Evolutionary conservation across 2,329 filamentous ascomycete genomes (phyloP), one percentile per base, ranked within the genome.

Genomic region (Exophiala spinifera): DNA sequence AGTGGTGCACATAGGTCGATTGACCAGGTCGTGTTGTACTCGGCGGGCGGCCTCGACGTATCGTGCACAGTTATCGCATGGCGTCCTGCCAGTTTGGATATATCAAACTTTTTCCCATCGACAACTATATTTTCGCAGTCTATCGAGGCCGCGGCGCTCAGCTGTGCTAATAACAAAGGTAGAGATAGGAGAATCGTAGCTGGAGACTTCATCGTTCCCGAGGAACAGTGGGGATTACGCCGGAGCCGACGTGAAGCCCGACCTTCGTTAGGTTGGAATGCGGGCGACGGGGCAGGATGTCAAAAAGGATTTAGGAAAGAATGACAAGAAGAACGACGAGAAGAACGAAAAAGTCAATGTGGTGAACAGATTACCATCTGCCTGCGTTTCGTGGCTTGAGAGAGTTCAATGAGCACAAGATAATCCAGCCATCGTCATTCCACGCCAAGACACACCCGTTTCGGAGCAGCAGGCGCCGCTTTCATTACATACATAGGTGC

Each of bases 21-120:
- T 1, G 88, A 91, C 70, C 90, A 95, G 40, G 89, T 92, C 21
- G 84, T 89, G 70, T 94, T 94, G 56, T 76, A 77, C 23, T 81
- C 62, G 7, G 55, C 60, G 10, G 62, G 66, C 19, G 64, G 63
- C 44, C 64, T 61, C 7, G 46, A 49, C 17, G 46, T 56, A 44
- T 49, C 62, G 34, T 54, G 53, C 21, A 59, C 47, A 28, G n/a
- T 49, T 10, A 65, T 48, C 15, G 59, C 56, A 60, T 75, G 73
- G 1, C 70, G 69, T 10, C 72, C 72, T 37, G 65, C 66, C 39
- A 75, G 63, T 33, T 66, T 60, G 34, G 66, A 70, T 25, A 75
- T 62, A 51, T 74, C 68, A 49, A 72, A 75, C 53, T 70, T 71
- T 61, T 70, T 66, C 34, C 63, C 63, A 46, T 72, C 67, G 20